Evolutionary conservation across 306 rosid genomes (phyloP).

Genomic region (Datisca glomerata): DNA sequence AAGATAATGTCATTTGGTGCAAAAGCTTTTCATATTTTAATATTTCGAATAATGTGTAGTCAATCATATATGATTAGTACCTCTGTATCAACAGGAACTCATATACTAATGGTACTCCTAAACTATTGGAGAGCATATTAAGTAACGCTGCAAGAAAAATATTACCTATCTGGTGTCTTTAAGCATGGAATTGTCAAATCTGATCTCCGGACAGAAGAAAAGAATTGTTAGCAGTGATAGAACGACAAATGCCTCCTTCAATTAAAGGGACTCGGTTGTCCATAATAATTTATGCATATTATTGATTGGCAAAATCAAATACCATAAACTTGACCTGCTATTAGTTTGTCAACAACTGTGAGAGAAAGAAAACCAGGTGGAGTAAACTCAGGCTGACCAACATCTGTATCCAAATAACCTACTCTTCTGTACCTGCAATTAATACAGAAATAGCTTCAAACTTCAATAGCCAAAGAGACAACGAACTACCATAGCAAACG

Average conservation of each 20-base stretch:
- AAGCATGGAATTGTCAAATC: slow-evolving; percentile 75
- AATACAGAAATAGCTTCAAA: neutral
- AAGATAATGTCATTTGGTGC: neutral
- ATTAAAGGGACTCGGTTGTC: neutral
- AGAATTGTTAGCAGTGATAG: neutral
- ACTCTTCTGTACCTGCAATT: slow-evolving; percentile 41
- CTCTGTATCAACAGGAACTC: too few species aligned
- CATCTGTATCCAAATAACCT: slow-evolving; percentile 34
- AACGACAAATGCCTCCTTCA: too few species aligned
- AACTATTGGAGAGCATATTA: too few species aligned
- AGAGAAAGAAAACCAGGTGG: slow-evolving; percentile 80
- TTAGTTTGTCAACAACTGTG: slow-evolving; percentile 37
- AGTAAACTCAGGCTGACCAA: slow-evolving; percentile 91
- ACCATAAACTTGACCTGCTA: slow-evolving; percentile 36
- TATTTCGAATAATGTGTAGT: neutral
- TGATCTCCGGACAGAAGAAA: slow-evolving; percentile 15
- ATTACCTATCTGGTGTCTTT: slow-evolving; percentile 84
- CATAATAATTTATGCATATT: neutral
- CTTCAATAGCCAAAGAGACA: neutral
- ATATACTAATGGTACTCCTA: too few species aligned
- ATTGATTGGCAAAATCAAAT: neutral
- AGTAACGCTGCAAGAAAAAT: too few species aligned
- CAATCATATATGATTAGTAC: slow-evolving; percentile 3
- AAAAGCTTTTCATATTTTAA: neutral
- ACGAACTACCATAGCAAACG: too few species aligned